Evolutionary conservation across 345 rosid species (phyloP).

Genomic region (Pistacia vera): DNA sequence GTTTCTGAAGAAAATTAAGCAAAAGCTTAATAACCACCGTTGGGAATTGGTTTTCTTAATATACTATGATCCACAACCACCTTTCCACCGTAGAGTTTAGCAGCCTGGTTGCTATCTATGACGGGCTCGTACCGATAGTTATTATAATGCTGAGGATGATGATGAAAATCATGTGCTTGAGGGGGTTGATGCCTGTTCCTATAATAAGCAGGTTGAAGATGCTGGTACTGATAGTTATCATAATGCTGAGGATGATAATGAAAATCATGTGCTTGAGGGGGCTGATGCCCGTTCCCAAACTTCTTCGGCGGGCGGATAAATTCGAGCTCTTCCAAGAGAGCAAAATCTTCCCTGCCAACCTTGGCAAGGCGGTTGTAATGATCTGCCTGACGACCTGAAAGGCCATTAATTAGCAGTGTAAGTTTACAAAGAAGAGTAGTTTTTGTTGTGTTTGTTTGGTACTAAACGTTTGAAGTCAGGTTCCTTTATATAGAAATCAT

Average conservation of each 20-base stretch:
- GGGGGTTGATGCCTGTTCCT: too few relatives aligned
- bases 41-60: neutral
- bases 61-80: neutral
- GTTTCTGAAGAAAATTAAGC: neutral
- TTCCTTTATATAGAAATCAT: neutral
- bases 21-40: too few relatives aligned
- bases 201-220: neutral
- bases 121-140: neutral
- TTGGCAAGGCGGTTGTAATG: neutral
- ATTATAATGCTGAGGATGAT: neutral
- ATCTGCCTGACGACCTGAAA: neutral
- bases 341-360: slow-evolving; percentile 11
- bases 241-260: neutral
- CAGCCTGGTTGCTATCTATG: slow-evolving; percentile 9
- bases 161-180: too few relatives aligned
- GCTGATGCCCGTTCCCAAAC: neutral
- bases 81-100: neutral
- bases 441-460: neutral
- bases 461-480: neutral
- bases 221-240: neutral
- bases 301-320: neutral
- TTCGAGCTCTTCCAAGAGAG: neutral
- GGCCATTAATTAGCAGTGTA: slow-evolving; percentile 5
- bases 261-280: neutral
- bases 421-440: neutral